Evolutionary conservation across 2,329 filamentous ascomycete species (phyloP), one percentile per base, ranked within the genome.

Genomic region (Mollisia scopiformis): DNA sequence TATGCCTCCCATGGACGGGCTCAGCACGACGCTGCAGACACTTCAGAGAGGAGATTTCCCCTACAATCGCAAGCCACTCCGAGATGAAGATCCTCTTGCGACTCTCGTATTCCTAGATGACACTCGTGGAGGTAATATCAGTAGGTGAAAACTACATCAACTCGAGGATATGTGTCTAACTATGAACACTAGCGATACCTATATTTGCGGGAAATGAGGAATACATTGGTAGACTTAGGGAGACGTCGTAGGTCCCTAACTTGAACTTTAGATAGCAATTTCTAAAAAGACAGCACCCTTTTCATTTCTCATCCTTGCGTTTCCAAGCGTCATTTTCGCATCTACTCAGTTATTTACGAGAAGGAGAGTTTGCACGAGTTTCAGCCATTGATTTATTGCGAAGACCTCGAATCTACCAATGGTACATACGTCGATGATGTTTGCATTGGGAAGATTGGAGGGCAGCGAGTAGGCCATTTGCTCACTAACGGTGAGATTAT

Each of bases 311-410:
- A 77, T 61, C 64, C 69, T 0, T 56, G 64, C 10, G 76, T 86
- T 21, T 86, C 84, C 1, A 79, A 82, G 55, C 76, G 78, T 27
- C 84, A 86, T 57, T 82, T 84, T 64, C 80, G 85, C 65, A 74
- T 86, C 31, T 87, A 85, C 68, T 80, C 80, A 1, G 73, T 86
- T 41, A 69, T 79, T 10, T 84, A 84, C 62, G 82, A 85, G 23
- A 68, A 73, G 19, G 67, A 70, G 21, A 50, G 66, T n/a, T 28
- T 58, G 5, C 28, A 31, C 30, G 55, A 64, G 10, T 59, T 66
- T 23, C 69, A 67, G 14, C 74, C 76, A 4, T 72, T 84, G 57
- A 71, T 86, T 41, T 87, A 85, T 63, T 82, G 85, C 28, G 80
- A 84, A 14, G 84, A 87, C 65, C 78, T 81, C 25, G 79, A 80